Conservation (phyloP, 371 early-diverging fungal species). For the Chytridium lagenaria region DNA sequence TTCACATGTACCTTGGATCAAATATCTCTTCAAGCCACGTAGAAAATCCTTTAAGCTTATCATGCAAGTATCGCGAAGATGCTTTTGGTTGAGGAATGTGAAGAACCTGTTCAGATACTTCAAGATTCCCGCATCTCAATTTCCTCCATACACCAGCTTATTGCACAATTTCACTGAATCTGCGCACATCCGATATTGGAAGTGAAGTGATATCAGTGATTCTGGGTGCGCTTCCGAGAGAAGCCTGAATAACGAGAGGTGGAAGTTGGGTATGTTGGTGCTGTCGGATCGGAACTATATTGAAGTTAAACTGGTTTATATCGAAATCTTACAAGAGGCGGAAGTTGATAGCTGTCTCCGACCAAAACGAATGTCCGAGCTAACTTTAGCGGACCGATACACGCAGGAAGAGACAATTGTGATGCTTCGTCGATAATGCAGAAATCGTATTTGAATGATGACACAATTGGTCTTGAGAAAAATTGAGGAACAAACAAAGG, state of each 20-base stretch:
- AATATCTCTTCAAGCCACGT: too few relatives aligned
- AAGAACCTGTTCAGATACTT: constrained; percentile 64
- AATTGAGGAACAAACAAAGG: not conserved
- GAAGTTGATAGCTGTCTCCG: constrained; percentile 98
- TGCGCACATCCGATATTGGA: constrained; percentile 97
- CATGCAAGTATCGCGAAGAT: too few relatives aligned
- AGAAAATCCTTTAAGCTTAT: too few relatives aligned
- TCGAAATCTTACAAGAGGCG: constrained; percentile 80
- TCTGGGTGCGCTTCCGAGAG: constrained; percentile 84
- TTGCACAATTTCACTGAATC: constrained; percentile 94
- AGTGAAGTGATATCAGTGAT: constrained; percentile 75
- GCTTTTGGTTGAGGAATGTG: too few relatives aligned
- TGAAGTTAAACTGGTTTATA: constrained; percentile 3
- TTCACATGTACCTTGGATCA: not conserved
- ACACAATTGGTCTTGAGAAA: not conserved
- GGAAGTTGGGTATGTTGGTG: constrained; percentile 46
- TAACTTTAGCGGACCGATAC: constrained; percentile 90
- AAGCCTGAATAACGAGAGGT: constrained; percentile 75
- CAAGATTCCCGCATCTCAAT: constrained; percentile 77
- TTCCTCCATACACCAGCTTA: constrained; percentile 79
- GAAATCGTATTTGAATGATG: constrained; percentile 80
- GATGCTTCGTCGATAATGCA: constrained; percentile 99
- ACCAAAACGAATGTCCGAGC: constrained; percentile 92
- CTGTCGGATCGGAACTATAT: not conserved
- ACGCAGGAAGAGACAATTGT: constrained; percentile 93